Evolutionary conservation across 164 flowering plant species (phyloP).

Genomic region (Echeveria elegans): DNA sequence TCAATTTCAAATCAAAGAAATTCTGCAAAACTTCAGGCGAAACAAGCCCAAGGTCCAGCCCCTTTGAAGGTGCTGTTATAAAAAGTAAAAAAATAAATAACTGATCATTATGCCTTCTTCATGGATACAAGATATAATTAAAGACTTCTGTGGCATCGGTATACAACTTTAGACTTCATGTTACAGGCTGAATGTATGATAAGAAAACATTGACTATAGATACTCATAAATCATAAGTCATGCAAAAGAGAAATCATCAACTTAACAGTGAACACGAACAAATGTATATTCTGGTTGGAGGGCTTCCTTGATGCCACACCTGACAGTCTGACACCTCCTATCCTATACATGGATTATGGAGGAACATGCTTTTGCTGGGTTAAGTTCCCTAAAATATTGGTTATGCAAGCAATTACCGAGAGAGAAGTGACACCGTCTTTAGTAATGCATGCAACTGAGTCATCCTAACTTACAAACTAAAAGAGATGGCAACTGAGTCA

Average conservation of each 20-base stretch:
- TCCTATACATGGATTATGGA: background rate
- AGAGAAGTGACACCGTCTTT: background rate
- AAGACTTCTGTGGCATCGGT: background rate
- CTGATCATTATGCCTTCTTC: background rate
- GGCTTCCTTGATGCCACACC: background rate
- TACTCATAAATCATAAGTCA: background rate
- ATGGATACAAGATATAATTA: background rate
- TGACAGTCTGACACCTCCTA: no score
- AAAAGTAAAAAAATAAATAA: conserved; percentile 12
- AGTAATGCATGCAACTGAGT: background rate
- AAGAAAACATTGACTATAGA: no score
- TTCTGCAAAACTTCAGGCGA: conserved; percentile 91
- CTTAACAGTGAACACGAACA: background rate
- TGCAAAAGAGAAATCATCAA: background rate
- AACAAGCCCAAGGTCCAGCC: conserved; percentile 90
- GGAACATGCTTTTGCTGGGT: background rate
- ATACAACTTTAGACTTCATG: background rate
- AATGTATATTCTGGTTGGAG: background rate
- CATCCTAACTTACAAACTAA: background rate
- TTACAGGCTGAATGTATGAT: background rate
- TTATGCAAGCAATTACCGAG: background rate
- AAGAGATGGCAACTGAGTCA: background rate
- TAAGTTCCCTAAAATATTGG: background rate
- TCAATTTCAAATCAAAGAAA: conserved; percentile 94
- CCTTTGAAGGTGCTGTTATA: conserved; percentile 81